A percentile compares a stretch with the other conserved stretches of the same genome.
These are phyloP conservation scores for Chrysoporthe cubensis DNA, from an alignment of 2,329 filamentous ascomycete species.

Conservation along the genomic window DNA sequence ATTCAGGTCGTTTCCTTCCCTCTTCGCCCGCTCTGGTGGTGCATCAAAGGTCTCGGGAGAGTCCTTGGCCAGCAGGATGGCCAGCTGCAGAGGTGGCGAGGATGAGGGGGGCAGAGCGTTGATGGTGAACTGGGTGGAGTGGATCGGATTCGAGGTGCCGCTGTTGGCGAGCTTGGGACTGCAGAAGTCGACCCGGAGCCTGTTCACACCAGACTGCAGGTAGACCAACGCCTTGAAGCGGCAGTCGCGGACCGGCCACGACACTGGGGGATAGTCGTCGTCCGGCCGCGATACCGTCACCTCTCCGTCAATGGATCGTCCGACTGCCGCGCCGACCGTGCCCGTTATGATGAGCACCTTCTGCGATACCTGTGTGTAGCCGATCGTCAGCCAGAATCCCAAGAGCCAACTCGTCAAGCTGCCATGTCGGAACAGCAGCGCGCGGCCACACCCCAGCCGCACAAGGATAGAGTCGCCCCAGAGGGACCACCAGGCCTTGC, in stretches of 20 bases:
- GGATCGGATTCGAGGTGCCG: constrained; percentile 68
- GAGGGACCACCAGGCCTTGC: not conserved
- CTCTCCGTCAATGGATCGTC: constrained; percentile 74
- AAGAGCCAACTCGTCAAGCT: not conserved
- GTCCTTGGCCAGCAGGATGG: constrained; percentile 85
- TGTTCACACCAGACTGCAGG: constrained; percentile 89
- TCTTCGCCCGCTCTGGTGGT: constrained; percentile 72
- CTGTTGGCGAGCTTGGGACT: constrained; percentile 79
- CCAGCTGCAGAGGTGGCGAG: constrained; percentile 84
- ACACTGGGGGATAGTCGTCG: constrained; percentile 79
- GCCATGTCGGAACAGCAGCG: not conserved
- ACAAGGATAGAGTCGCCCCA: not conserved
- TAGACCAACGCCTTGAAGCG: constrained; percentile 92
- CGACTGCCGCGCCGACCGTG: constrained; percentile 73
- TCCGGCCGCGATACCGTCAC: constrained; percentile 81
- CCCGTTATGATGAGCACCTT: constrained; percentile 85
- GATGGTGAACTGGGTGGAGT: constrained; percentile 79
- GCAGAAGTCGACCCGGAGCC: constrained; percentile 82
- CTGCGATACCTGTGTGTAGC: constrained; percentile 75
- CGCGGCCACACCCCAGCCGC: not conserved
- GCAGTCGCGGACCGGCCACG: constrained; percentile 86
- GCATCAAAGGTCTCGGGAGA: constrained; percentile 86
- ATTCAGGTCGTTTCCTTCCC: constrained; percentile 81
- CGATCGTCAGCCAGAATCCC: constrained; percentile 8
- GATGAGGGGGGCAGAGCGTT: constrained; percentile 83